Percentiles rank a stretch among this genome's conserved stretches.
Conservation (phyloP, 306 rosid species). For the Rubus parviflorus region DNA sequence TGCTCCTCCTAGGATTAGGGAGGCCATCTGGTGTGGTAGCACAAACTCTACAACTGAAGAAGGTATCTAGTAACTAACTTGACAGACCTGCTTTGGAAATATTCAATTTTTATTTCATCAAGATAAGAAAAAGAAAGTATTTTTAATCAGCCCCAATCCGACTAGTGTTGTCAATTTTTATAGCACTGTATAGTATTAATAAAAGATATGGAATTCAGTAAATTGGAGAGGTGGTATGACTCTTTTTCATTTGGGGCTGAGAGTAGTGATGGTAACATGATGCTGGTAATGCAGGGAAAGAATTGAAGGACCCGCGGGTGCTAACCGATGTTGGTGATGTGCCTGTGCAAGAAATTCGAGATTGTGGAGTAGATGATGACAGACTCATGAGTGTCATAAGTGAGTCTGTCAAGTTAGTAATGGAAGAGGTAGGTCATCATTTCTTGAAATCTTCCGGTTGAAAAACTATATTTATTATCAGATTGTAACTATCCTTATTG, state of each 20-base stretch:
- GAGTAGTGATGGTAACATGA: slow-evolving; percentile 15
- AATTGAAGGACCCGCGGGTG: slow-evolving; percentile 73
- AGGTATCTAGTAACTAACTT: slow-evolving; percentile 59
- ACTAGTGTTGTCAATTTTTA: background rate
- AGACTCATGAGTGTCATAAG: slow-evolving; percentile 87
- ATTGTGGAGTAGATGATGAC: slow-evolving; percentile 80
- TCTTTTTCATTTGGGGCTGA: background rate
- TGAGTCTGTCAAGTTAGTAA: slow-evolving; percentile 89
- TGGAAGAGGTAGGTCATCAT: slow-evolving; percentile 69
- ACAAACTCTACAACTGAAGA: slow-evolving; percentile 91
- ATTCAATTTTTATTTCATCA: background rate
- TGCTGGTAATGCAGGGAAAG: slow-evolving; percentile 61
- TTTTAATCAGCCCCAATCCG: background rate
- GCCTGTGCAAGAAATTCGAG: slow-evolving; percentile 95
- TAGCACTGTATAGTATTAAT: too few species aligned
- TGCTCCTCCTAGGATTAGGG: slow-evolving; percentile 95
- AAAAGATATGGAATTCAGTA: background rate
- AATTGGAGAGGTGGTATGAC: background rate
- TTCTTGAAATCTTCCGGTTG: background rate
- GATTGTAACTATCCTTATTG: background rate
- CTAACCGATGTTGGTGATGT: slow-evolving; percentile 95
- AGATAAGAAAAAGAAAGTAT: background rate
- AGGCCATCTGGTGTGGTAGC: slow-evolving; percentile 99
- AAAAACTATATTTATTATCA: background rate
- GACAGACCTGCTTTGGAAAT: background rate